These are phyloP conservation scores for Penicillium sp. DNA, from an alignment of 2,329 filamentous ascomycete genomes.

Conservation along the genomic window DNA sequence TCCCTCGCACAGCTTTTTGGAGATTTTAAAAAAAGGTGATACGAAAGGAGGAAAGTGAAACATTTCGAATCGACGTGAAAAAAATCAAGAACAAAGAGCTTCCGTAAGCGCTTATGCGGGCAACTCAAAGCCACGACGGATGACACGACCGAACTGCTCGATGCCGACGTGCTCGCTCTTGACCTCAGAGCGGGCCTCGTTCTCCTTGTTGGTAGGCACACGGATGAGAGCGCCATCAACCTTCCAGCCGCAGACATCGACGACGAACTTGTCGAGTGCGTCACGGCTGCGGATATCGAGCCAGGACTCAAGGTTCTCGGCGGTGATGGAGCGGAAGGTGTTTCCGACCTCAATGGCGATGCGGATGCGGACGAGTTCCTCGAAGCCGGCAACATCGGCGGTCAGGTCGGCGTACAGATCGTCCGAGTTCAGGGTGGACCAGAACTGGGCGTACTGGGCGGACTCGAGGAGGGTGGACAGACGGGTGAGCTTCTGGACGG, in stretches of 20 bases:
- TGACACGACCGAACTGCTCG: conserved; percentile 59
- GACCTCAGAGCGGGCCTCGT: conserved; percentile 93
- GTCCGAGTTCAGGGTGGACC: conserved; percentile 86
- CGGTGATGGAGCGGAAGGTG: conserved; percentile 70
- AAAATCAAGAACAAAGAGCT: conserved; percentile 14
- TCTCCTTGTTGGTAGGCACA: conserved; percentile 91
- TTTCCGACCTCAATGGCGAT: conserved; percentile 86
- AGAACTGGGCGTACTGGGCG: conserved; percentile 89
- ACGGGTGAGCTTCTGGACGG: conserved; percentile 78
- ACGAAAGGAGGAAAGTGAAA: conserved; percentile 15
- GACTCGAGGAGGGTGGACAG: conserved; percentile 86
- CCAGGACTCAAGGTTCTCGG: conserved; percentile 70
- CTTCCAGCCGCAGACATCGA: conserved; percentile 82
- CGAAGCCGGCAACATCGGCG: conserved; percentile 90
- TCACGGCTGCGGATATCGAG: conserved; percentile 66
- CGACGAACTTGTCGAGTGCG: conserved; percentile 72
- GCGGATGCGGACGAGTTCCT: conserved; percentile 85
- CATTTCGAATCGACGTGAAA: conserved; percentile 4
- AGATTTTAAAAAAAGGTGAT: conserved; percentile 12
- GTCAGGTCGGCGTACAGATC: conserved; percentile 94
- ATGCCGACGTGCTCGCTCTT: conserved; percentile 85
- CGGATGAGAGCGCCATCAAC: conserved; percentile 65
- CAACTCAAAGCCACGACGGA: conserved; percentile 84
- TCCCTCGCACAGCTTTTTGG: conserved; percentile 10
- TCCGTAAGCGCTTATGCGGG: conserved; percentile 51